Evolutionary conservation across 129 eudicot genomes (phyloP).

Genomic region (Saposhnikovia divaricata): DNA sequence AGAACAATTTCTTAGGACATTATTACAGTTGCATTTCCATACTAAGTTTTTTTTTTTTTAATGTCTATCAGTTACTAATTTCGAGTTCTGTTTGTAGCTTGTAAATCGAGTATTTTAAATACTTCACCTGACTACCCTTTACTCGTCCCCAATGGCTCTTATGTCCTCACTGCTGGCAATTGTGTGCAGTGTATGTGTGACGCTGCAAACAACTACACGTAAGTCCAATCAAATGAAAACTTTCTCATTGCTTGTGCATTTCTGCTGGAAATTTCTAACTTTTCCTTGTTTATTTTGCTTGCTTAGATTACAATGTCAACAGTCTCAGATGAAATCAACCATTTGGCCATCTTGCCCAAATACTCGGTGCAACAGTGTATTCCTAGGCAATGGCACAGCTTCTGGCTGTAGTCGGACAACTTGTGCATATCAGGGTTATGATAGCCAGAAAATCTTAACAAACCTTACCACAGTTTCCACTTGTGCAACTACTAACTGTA

Average conservation of each 20-base stretch:
- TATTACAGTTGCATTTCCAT: neutral
- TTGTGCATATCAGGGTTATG: constrained; percentile 69
- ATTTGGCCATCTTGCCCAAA: constrained; percentile 38
- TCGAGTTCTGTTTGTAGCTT: constrained; percentile 28
- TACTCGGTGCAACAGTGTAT: constrained; percentile 36
- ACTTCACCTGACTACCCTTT: constrained; percentile 63
- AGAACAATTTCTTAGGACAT: too few species aligned
- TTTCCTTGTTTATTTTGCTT: neutral
- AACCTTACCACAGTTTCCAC: constrained; percentile 31
- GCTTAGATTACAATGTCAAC: constrained; percentile 59
- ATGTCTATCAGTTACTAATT: neutral
- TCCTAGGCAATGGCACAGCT: constrained; percentile 48
- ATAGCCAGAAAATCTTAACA: constrained; percentile 30
- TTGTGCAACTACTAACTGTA: constrained; percentile 62
- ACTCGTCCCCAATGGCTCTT: constrained; percentile 53
- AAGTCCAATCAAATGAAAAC: constrained; percentile 19
- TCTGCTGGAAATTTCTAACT: neutral
- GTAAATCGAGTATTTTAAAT: constrained; percentile 36
- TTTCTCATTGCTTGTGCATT: neutral
- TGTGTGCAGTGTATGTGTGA: constrained; percentile 62
- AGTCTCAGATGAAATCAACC: constrained; percentile 29
- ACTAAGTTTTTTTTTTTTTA: neutral
- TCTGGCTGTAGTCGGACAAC: constrained; percentile 45
- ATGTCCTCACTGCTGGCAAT: constrained; percentile 38
- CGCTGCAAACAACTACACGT: constrained; percentile 60